Evolutionary conservation across 2,329 filamentous ascomycete genomes (phyloP).

Genomic region (Aspergillus melleus): DNA sequence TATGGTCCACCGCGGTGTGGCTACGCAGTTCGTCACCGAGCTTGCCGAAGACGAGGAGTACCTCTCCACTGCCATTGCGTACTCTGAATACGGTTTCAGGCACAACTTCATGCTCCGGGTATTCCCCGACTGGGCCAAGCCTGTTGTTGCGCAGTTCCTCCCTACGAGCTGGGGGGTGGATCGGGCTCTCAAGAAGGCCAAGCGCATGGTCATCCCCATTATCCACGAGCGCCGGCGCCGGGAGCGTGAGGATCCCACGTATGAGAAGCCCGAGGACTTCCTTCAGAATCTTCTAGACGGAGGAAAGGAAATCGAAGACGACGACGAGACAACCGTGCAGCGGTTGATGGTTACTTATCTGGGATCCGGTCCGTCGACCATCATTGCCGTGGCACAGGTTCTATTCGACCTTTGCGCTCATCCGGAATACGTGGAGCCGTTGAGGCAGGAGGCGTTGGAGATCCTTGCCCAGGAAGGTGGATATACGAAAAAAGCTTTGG

Average conservation of each 20-base stretch:
- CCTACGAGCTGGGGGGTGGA: neutral
- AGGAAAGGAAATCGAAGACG: constrained; percentile 1
- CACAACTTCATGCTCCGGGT: neutral
- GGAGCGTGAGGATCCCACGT: neutral
- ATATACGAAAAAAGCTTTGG: constrained; percentile 13
- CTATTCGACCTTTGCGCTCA: constrained; percentile 21
- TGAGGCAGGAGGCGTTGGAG: constrained; percentile 21
- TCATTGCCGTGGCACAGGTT: constrained; percentile 10
- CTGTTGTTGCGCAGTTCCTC: neutral
- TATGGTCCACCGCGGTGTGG: neutral
- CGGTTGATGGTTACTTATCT: constrained; percentile 13
- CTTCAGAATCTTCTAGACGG: constrained; percentile 3
- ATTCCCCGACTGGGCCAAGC: neutral
- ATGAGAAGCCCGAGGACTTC: neutral
- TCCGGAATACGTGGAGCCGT: constrained; percentile 20
- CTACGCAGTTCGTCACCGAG: neutral
- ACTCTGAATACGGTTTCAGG: neutral
- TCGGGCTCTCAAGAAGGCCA: neutral
- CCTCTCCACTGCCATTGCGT: neutral
- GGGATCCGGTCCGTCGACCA: constrained; percentile 17
- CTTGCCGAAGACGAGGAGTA: neutral
- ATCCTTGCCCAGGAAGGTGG: constrained; percentile 14
- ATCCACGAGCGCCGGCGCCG: neutral
- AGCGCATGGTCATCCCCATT: neutral
- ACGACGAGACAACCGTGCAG: constrained; percentile 14